Evolutionary conservation across 805 yeast species (phyloP), one percentile per base, ranked within the genome.

Genomic region (Torulaspora delbrueckii): DNA sequence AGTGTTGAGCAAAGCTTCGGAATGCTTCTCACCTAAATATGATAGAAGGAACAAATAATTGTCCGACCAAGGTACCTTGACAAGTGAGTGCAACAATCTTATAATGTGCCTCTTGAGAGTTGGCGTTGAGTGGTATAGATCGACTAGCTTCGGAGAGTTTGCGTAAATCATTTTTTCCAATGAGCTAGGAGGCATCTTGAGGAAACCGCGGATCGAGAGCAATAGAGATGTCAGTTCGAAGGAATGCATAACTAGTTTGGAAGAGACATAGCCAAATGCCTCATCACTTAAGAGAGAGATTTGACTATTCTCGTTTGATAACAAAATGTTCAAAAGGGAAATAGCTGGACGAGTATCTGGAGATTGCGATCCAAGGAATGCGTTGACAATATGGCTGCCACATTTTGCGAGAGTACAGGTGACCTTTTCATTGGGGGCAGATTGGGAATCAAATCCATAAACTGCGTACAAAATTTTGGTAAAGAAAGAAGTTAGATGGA

Each of bases 41-140:
- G 97, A 85, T 32, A 91, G 70, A 39, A 91, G 67, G 0, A 96
- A 88, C 3, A 96, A 95, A 27, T 82, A 77, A 23, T 77, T 80
- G 4, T 68, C 67, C 5, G 71, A 70, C 82, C 86, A 79, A 2
- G 69, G 66, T 0, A 80, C 81, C 35, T 70, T 71, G 1, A 85
- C 79, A 34, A 86, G 61, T 4, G 75, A 69, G 4, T 82, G 76
- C 13, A 87, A 63, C 30, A 88, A 59, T 33, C 74, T 74, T 27
- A 86, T 64, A 1, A 86, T 69, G 8, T 69, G 68, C 26, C 66
- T 63, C 48, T 87, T 76, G 46, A 82, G 67, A 0, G 65, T 54
- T 7, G 70, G 68, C 28, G 71, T 68, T n/a, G 68, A 70, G 4
- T 79, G 67, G 57, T 84, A 88, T 1, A 81, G 66, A 5, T 73